Evolutionary conservation across 2,329 filamentous ascomycete genomes (phyloP).

Genomic region (Amesomyces nigricolor): DNA sequence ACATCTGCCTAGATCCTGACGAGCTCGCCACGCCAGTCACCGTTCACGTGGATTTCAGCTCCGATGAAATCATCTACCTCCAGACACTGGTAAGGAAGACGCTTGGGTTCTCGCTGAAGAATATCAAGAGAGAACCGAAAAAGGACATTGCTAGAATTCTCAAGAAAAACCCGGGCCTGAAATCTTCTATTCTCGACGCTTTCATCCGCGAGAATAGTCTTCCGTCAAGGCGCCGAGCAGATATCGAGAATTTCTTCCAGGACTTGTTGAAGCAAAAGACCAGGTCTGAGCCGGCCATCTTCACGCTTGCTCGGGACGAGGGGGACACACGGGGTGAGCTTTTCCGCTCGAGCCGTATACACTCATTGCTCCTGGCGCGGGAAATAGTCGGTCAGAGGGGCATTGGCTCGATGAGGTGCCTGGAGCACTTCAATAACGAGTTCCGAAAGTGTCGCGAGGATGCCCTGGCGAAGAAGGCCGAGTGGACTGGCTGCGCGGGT

Average conservation of each 20-base stretch:
- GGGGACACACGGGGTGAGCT: constrained; percentile 27
- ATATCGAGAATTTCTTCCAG: constrained; percentile 35
- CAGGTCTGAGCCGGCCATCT: constrained; percentile 19
- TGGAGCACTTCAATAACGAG: constrained; percentile 42
- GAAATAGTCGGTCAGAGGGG: constrained; percentile 43
- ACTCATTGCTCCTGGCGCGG: constrained; percentile 43
- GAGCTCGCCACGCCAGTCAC: constrained; percentile 13
- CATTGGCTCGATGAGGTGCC: constrained; percentile 38
- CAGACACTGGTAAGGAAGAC: neutral
- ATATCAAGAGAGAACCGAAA: constrained; percentile 11
- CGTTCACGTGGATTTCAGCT: constrained; percentile 44
- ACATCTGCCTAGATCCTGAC: constrained; percentile 10
- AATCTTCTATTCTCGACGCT: constrained; percentile 7
- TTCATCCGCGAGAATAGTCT: constrained; percentile 10
- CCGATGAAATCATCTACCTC: constrained; percentile 32
- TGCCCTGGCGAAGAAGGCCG: constrained; percentile 42
- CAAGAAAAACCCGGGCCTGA: constrained; percentile 1
- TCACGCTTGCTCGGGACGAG: constrained; percentile 33
- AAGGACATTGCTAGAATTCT: constrained; percentile 21
- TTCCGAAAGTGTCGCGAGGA: constrained; percentile 47
- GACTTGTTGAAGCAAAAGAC: constrained; percentile 31
- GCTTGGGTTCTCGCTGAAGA: constrained; percentile 11
- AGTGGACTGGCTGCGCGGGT: constrained; percentile 58
- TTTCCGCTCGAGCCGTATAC: constrained; percentile 31
- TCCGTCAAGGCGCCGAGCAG: constrained; percentile 27